phyloP scores from a whole-genome alignment of 140 eudicot genomes.

The Cichorium intybus region DNA sequence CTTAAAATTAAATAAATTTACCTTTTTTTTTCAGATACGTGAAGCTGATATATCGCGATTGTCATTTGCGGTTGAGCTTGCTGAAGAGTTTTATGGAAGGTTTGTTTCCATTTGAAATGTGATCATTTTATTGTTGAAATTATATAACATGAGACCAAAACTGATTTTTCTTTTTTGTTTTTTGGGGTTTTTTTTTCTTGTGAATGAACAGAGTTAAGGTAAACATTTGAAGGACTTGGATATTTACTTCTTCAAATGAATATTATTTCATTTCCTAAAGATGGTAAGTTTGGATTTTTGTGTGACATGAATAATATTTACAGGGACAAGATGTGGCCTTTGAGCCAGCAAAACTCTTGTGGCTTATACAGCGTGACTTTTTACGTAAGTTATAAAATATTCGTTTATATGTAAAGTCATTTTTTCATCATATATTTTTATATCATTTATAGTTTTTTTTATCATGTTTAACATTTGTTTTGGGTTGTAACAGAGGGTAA shows the following conservation, averaged over 20 bases:
- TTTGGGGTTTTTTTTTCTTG: conserved; percentile 19
- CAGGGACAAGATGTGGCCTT: conserved; percentile 99
- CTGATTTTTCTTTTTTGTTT: conserved; percentile 28
- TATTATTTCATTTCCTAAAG: too few species aligned
- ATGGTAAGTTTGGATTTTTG: neutral
- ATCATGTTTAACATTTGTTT: neutral
- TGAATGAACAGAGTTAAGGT: conserved; percentile 84
- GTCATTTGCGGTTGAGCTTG: conserved; percentile 99
- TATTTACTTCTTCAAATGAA: conserved; percentile 16
- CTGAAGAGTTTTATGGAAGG: conserved; percentile 99
- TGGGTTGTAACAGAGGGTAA: conserved; percentile 75
- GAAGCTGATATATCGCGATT: conserved; percentile 98
- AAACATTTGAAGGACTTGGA: conserved; percentile 27
- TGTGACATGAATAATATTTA: conserved; percentile 17
- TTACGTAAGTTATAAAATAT: conserved; percentile 60
- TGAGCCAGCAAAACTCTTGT: conserved; percentile 85
- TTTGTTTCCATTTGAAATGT: conserved; percentile 25
- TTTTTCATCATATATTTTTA: neutral
- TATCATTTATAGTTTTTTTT: neutral
- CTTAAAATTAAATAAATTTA: too few species aligned
- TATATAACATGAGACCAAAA: conserved; percentile 10
- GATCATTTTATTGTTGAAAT: neutral
- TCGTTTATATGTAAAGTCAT: neutral
- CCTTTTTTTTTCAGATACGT: conserved; percentile 56
- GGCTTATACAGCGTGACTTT: conserved; percentile 94